A percentile compares a stretch with the other conserved stretches of the same genome.
phyloP scores from a whole-genome alignment of 1,139 yeast species.

The Hyphopichia wangnamkhiaoensis region DNA sequence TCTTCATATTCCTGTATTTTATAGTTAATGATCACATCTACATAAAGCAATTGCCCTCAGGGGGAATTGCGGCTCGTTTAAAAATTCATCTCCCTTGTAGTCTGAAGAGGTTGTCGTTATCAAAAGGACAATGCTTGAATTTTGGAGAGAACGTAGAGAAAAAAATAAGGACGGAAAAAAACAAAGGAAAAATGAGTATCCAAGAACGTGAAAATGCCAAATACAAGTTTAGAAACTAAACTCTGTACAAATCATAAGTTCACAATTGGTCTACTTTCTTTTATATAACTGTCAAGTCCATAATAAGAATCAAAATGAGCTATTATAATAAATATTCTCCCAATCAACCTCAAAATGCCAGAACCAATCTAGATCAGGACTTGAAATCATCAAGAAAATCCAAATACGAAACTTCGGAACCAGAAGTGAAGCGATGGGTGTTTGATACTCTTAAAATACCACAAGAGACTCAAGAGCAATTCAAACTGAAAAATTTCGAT shows the following conservation, averaged over 20 bases:
- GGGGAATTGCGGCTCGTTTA: slow-evolving; percentile 1
- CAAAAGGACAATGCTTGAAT: too few relatives aligned
- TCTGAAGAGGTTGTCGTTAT: too few relatives aligned
- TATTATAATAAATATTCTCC: slow-evolving; percentile 4
- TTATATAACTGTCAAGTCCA: too few relatives aligned
- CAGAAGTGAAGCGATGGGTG: slow-evolving; percentile 55
- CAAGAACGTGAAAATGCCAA: too few relatives aligned
- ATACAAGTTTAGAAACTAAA: too few relatives aligned
- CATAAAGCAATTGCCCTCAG: background rate
- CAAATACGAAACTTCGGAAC: slow-evolving; percentile 49
- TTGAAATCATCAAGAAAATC: slow-evolving; percentile 43
- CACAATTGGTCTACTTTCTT: too few relatives aligned
- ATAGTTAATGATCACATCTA: background rate
- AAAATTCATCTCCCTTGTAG: too few relatives aligned
- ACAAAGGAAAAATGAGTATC: too few relatives aligned
- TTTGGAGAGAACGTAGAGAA: too few relatives aligned
- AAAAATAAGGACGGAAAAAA: too few relatives aligned
- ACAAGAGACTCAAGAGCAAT: slow-evolving; percentile 15
- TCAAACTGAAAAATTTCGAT: slow-evolving; percentile 19
- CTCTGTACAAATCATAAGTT: too few relatives aligned
- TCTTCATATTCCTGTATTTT: background rate
- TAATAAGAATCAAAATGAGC: slow-evolving; percentile 2
- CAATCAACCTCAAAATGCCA: slow-evolving; percentile 24
- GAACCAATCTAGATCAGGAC: slow-evolving; percentile 61
- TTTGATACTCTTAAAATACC: slow-evolving; percentile 26